Evolutionary conservation across 2,329 filamentous ascomycete species (phyloP).

Genomic region (Fusarium bactridioides): DNA sequence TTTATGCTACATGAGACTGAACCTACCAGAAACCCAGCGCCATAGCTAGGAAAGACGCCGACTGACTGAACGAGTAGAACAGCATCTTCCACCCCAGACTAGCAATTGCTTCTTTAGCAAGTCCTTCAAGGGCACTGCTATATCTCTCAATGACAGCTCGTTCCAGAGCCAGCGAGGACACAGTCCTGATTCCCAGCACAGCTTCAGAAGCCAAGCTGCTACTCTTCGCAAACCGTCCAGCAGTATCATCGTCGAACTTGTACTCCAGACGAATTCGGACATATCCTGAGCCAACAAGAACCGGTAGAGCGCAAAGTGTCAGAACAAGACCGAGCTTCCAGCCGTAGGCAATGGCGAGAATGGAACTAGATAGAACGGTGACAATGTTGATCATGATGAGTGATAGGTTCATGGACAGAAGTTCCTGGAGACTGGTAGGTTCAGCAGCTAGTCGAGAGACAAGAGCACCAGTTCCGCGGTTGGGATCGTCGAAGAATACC

Average conservation of each 20-base stretch:
- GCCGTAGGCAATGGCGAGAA: slow-evolving; percentile 55
- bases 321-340: slow-evolving; percentile 62
- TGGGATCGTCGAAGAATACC: slow-evolving; percentile 52
- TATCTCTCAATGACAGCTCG: slow-evolving; percentile 51
- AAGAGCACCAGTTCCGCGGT: slow-evolving; percentile 50
- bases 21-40: slow-evolving; percentile 51
- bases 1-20: neutral
- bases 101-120: slow-evolving; percentile 43
- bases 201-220: slow-evolving; percentile 60
- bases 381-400: slow-evolving; percentile 57
- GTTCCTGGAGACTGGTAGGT: slow-evolving; percentile 58
- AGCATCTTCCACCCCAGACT: slow-evolving; percentile 51
- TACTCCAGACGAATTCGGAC: slow-evolving; percentile 58
- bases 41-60: slow-evolving; percentile 50
- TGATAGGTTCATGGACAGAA: slow-evolving; percentile 58
- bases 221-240: slow-evolving; percentile 54
- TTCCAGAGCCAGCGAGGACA: slow-evolving; percentile 59
- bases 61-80: slow-evolving; percentile 53
- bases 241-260: slow-evolving; percentile 55
- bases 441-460: slow-evolving; percentile 49
- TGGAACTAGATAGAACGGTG: slow-evolving; percentile 55
- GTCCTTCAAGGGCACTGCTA: slow-evolving; percentile 40
- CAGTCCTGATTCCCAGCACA: slow-evolving; percentile 57
- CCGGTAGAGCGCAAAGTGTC: slow-evolving; percentile 55
- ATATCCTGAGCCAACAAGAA: slow-evolving; percentile 55